These are phyloP conservation scores for Maudiozyma bulderi DNA, from an alignment of 805 yeast species.

Conservation along the genomic window DNA sequence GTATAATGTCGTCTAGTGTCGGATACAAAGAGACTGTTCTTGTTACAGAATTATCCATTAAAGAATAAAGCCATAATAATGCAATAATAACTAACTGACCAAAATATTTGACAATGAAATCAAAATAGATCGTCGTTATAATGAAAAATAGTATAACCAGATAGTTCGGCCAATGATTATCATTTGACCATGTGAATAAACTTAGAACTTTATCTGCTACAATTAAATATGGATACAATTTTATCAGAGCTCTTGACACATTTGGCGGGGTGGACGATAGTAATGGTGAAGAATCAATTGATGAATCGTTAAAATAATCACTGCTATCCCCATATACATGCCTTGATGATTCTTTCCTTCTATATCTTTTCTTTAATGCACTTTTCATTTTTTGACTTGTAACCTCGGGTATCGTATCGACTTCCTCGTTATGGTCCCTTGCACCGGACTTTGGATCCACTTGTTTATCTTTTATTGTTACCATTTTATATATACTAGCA, in stretches of 20 bases:
- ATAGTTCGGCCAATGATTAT: conserved; percentile 56
- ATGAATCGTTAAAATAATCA: conserved; percentile 3
- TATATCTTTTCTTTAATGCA: conserved; percentile 15
- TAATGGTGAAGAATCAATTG: conserved; percentile 60
- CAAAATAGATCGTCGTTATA: conserved; percentile 64
- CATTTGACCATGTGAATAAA: conserved; percentile 84
- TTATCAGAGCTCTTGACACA: conserved; percentile 70
- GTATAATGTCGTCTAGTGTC: conserved; percentile 80
- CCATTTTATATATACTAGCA: neutral
- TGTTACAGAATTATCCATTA: conserved; percentile 46
- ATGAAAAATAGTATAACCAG: conserved; percentile 38
- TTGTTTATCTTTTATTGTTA: neutral
- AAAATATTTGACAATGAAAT: conserved; percentile 62
- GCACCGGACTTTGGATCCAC: neutral
- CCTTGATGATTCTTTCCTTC: conserved; percentile 3
- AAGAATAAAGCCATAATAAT: conserved; percentile 47
- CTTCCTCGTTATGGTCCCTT: neutral
- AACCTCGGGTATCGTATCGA: neutral
- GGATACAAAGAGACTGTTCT: conserved; percentile 58
- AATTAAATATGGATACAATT: conserved; percentile 75
- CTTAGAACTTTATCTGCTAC: conserved; percentile 61
- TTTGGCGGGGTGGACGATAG: conserved; percentile 85
- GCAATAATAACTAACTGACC: conserved; percentile 72
- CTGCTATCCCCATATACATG: neutral
- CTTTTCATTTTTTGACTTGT: conserved; percentile 12